These are phyloP conservation scores for Pilasporangium apinafurcum DNA, from an alignment of 352 stramenopile genomes.

Conservation along the genomic window DNA sequence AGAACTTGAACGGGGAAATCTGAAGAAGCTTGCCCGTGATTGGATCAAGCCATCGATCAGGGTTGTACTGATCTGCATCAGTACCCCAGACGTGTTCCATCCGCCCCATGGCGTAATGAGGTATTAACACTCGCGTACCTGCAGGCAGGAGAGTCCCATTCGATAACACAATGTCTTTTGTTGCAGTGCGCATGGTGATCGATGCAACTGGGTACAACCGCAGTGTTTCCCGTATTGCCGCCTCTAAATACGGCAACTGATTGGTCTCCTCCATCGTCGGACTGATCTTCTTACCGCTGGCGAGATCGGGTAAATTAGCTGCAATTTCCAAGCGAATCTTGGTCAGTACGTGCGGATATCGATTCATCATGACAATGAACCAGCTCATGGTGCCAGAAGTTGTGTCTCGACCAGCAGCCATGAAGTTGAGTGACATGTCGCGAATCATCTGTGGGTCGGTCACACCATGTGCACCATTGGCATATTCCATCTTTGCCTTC, in stretches of 20 bases:
- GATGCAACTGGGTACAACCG: constrained; percentile 47
- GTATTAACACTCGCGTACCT: constrained; percentile 41
- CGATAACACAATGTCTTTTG: constrained; percentile 35
- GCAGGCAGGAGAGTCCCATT: constrained; percentile 63
- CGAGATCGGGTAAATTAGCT: constrained; percentile 14
- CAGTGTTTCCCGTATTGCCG: constrained; percentile 52
- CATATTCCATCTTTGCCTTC: background rate
- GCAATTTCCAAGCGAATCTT: constrained; percentile 25
- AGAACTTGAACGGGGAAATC: constrained; percentile 31
- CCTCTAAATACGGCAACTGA: constrained; percentile 52
- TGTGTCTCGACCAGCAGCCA: constrained; percentile 46
- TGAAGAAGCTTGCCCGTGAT: constrained; percentile 4
- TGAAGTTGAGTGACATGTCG: constrained; percentile 53
- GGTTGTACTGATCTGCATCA: constrained; percentile 37
- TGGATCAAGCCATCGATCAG: constrained; percentile 30
- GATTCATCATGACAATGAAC: constrained; percentile 38
- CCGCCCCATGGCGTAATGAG: constrained; percentile 43
- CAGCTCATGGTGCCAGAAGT: constrained; percentile 35
- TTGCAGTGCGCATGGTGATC: constrained; percentile 32
- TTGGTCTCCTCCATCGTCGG: constrained; percentile 35
- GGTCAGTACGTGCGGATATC: constrained; percentile 23
- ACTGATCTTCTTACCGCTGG: background rate
- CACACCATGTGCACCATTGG: background rate
- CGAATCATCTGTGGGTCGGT: constrained; percentile 14
- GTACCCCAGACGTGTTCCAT: constrained; percentile 45